Percentiles rank a stretch among this genome's conserved stretches.
These are phyloP conservation scores for Fraxinus sp. DNA, from an alignment of 305 asterid genomes.

Conservation along the genomic window DNA sequence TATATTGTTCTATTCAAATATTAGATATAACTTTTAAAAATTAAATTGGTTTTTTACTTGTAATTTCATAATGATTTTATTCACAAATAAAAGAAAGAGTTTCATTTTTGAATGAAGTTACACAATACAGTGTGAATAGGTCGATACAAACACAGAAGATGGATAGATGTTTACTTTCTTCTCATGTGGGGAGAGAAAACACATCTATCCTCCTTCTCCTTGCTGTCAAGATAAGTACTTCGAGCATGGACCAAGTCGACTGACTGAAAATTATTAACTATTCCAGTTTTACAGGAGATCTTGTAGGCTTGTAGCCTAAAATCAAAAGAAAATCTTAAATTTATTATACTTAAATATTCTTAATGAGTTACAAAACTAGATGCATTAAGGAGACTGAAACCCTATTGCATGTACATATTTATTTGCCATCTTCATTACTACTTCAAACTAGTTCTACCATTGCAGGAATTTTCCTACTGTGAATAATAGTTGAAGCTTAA, in stretches of 20 bases:
- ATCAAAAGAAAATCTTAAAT: neutral
- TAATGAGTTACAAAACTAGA: too few relatives aligned
- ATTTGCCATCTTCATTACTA: slow-evolving; percentile 5
- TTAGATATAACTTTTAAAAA: neutral
- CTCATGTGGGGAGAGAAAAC: neutral
- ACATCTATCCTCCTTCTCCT: too few relatives aligned
- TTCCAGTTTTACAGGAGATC: neutral
- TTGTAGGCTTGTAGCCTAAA: neutral
- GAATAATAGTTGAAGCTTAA: neutral
- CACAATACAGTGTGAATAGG: neutral
- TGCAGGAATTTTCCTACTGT: neutral
- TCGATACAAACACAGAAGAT: too few relatives aligned
- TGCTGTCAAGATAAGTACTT: too few relatives aligned
- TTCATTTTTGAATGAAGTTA: too few relatives aligned
- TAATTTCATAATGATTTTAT: too few relatives aligned
- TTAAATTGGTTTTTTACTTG: too few relatives aligned
- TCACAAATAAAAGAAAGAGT: too few relatives aligned
- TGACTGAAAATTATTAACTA: too few relatives aligned
- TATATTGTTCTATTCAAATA: too few relatives aligned
- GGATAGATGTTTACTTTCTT: neutral
- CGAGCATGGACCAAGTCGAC: neutral
- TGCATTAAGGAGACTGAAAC: neutral
- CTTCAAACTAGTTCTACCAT: neutral
- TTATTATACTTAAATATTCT: too few relatives aligned
- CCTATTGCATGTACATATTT: neutral